phyloP scores from a whole-genome alignment of 1,284 basidiomycete species.

The Microbotryum intermedium region DNA sequence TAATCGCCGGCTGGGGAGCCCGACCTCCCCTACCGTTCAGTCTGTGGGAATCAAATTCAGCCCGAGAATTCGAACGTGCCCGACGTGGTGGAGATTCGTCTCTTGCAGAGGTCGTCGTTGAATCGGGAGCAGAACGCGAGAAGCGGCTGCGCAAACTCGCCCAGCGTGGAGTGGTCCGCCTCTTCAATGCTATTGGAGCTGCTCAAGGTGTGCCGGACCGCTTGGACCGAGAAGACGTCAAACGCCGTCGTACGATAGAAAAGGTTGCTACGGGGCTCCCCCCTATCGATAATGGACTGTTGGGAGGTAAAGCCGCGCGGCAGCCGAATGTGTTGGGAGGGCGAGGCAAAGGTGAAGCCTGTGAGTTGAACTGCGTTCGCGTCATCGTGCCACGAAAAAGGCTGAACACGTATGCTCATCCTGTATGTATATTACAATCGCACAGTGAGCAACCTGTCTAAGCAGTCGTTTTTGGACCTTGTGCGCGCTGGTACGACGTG shows the following conservation, averaged over 20 bases:
- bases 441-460: slow-evolving; percentile 37
- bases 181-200: slow-evolving; percentile 38
- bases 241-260: slow-evolving; percentile 27
- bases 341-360: slow-evolving; percentile 35
- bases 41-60: slow-evolving; percentile 30
- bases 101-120: slow-evolving; percentile 2
- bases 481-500: slow-evolving; percentile 27
- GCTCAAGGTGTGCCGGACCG: slow-evolving; percentile 32
- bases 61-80: slow-evolving; percentile 22
- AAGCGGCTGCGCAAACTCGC: slow-evolving; percentile 35
- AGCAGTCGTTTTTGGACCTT: slow-evolving; percentile 36
- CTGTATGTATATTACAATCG: not conserved
- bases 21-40: slow-evolving; percentile 35
- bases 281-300: slow-evolving; percentile 2
- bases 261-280: slow-evolving; percentile 24
- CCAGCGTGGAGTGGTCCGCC: slow-evolving; percentile 36
- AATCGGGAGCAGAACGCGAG: slow-evolving; percentile 34
- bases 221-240: slow-evolving; percentile 24
- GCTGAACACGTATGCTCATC: not conserved
- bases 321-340: slow-evolving; percentile 34
- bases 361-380: slow-evolving; percentile 20
- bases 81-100: slow-evolving; percentile 11
- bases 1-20: slow-evolving; percentile 36
- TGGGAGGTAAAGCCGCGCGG: slow-evolving; percentile 16
- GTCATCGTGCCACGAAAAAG: not conserved